Base-by-base conservation (phyloP, 257 asterid species). In the Rehmannia glutinosa region DNA sequence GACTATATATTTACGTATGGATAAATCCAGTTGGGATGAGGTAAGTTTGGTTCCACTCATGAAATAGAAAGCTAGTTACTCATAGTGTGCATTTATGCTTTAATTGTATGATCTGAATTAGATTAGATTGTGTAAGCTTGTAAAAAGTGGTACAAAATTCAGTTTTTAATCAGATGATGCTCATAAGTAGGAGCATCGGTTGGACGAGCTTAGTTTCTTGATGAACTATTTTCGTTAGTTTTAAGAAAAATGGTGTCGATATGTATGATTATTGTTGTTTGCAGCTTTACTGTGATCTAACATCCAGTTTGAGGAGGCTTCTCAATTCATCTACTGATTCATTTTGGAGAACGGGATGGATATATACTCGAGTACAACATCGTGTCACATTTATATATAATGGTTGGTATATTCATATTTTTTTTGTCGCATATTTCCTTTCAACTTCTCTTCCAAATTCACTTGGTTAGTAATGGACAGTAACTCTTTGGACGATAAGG, bases 301-400 rank as follows among this genome's bases (percentile, higher is more conserved):
- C 74, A 47, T 80, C 88, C 78, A 84, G 88, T 77, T 80, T 94
- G 83, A 81, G 79, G 76, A 82, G 76, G 85, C 97, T 94, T 84
- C 79, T 91, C 72, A 78, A 82, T 78, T 75, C 84, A 70, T 88
- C 87, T 30, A 64, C 77, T 19, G 91, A 91, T 75, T 74, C 96
- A 53, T 87, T 91, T 73, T 91, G 99, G 97, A 84, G 73, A 74
- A 75, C 83, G 8, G 99, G 96, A 53, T 88, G 97, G 97, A 83
- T 94, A 72, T 91, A 87, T 75, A 73, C 96, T 71, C 86, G 92
- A 70, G 80, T 85, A 73, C 81, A 61, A 65, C 85, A 88, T 62
- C 89, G 73, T 52, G 80, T 83, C 70, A 81, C 93, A 56, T 87
- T 94, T 76, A 73, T 86, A 38, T 85, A 79, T 65, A 83, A 91